Conservation (phyloP, 371 early-diverging fungal species). For the Chytridium lagenaria region DNA sequence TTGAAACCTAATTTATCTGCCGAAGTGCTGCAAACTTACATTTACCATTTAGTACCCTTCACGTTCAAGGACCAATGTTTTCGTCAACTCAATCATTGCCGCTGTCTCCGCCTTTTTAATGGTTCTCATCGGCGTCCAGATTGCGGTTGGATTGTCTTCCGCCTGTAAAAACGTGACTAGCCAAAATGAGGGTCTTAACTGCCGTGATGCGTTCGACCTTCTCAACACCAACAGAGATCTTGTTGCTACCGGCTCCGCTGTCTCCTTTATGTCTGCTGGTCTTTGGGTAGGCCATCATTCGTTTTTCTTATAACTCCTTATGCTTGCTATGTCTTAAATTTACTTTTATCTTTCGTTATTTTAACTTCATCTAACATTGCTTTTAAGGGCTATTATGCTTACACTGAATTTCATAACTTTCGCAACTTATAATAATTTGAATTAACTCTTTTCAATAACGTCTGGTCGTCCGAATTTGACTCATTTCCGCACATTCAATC, state of each 20-base stretch:
- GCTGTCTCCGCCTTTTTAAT: conserved; percentile 9
- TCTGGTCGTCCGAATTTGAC: background rate
- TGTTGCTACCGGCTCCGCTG: conserved; percentile 1
- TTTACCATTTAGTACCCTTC: conserved; percentile 13
- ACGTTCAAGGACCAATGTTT: background rate
- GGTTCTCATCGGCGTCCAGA: conserved; percentile 11
- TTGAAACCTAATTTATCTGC: too few relatives aligned
- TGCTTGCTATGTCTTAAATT: background rate
- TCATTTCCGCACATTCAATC: background rate
- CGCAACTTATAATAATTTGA: background rate
- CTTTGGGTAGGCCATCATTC: conserved; percentile 2
- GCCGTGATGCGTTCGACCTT: conserved; percentile 5
- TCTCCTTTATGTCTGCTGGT: conserved; percentile 8
- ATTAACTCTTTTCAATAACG: background rate
- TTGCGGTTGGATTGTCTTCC: background rate
- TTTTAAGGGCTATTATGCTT: background rate
- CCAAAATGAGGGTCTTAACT: background rate
- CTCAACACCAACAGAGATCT: conserved; percentile 16
- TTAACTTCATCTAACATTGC: background rate
- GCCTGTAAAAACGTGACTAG: background rate
- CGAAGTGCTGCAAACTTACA: background rate
- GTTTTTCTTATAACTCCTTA: background rate
- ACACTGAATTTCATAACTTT: background rate
- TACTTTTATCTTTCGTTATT: background rate
- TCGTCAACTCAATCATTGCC: background rate